Evolutionary conservation across 2,329 filamentous ascomycete species (phyloP).

Genomic region (Botrytis paeoniae): DNA sequence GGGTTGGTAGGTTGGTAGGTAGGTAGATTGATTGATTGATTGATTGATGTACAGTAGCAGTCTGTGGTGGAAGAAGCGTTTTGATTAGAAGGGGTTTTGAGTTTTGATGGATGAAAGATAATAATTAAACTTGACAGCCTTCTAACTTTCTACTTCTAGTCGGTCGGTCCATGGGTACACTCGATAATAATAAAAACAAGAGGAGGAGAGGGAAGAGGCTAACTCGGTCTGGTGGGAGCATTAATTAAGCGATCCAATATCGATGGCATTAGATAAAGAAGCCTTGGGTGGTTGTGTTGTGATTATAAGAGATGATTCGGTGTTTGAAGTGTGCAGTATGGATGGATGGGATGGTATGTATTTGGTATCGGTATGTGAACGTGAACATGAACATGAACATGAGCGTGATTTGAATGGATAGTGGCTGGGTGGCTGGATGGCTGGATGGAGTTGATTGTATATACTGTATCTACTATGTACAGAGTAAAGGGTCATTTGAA

Average conservation of each 20-base stretch:
- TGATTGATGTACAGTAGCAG: not conserved
- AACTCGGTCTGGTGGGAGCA: not conserved
- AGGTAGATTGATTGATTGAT: not conserved
- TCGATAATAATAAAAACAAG: not conserved
- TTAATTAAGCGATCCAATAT: constrained; percentile 7
- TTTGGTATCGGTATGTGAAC: too few relatives aligned
- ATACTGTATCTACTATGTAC: not conserved
- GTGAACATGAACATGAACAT: not conserved
- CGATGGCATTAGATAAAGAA: not conserved
- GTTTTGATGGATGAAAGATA: not conserved
- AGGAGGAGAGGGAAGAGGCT: not conserved
- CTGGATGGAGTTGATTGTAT: not conserved
- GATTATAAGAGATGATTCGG: not conserved
- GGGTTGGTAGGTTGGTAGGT: not conserved
- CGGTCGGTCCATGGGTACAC: not conserved
- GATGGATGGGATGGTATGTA: too few relatives aligned
- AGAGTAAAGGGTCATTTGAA: not conserved
- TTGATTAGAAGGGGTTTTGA: not conserved
- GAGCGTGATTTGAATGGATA: not conserved
- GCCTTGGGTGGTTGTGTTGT: not conserved
- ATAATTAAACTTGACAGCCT: not conserved
- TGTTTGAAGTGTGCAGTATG: not conserved
- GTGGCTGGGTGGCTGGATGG: too few relatives aligned
- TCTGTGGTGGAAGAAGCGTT: not conserved
- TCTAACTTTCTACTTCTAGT: not conserved